These are phyloP conservation scores for Pyrrhoderma lamaoense DNA, from an alignment of 1,284 basidiomycete species.

Conservation along the genomic window DNA sequence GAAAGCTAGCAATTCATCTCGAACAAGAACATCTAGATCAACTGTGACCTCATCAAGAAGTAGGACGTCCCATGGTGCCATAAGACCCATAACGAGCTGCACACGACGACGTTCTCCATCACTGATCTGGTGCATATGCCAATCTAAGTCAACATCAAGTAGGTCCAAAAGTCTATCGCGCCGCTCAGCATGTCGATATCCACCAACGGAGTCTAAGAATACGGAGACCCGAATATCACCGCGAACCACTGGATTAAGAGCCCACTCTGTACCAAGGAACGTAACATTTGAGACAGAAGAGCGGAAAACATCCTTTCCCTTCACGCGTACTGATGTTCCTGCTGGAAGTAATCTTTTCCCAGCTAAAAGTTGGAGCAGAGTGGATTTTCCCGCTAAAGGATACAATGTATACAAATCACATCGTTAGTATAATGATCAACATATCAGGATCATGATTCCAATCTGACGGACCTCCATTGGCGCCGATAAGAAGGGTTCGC, in stretches of 20 bases:
- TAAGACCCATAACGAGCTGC: constrained; percentile 95
- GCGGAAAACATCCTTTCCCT: constrained; percentile 77
- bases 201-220: constrained; percentile 93
- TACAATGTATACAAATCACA: constrained; percentile 26
- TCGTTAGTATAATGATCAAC: constrained; percentile 11
- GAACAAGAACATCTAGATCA: constrained; percentile 96
- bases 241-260: constrained; percentile 94
- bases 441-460: background rate
- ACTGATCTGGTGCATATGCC: constrained; percentile 88
- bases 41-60: constrained; percentile 97
- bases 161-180: constrained; percentile 85
- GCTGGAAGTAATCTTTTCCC: constrained; percentile 72
- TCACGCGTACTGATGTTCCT: constrained; percentile 62
- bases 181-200: constrained; percentile 87
- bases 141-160: constrained; percentile 90
- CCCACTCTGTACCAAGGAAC: constrained; percentile 92
- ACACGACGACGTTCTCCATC: constrained; percentile 94
- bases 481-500: constrained; percentile 78
- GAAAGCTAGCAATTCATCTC: constrained; percentile 85
- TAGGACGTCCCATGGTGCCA: constrained; percentile 92
- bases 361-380: constrained; percentile 88
- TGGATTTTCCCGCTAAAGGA: constrained; percentile 79
- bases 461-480: constrained; percentile 72
- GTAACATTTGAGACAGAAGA: constrained; percentile 57
- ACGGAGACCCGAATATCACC: constrained; percentile 83